These are phyloP conservation scores for Sarocladium oryzae DNA, from an alignment of 2,329 filamentous ascomycete genomes.

Conservation along the genomic window DNA sequence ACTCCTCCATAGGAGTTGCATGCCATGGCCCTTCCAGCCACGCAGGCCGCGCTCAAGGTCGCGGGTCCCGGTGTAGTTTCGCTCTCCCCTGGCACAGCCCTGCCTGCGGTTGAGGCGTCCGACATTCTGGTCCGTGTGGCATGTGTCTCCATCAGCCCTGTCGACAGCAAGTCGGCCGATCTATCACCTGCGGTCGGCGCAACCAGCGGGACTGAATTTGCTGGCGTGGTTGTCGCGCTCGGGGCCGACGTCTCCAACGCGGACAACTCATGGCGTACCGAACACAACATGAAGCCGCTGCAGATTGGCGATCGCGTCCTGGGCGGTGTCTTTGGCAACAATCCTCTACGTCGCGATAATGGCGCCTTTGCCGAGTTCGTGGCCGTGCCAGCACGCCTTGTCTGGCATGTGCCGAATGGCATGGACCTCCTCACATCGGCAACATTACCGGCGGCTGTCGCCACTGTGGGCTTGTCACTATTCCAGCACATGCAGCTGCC, in stretches of 20 bases:
- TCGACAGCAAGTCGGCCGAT: conserved; percentile 16
- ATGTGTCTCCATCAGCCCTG: conserved; percentile 15
- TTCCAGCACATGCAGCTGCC: not conserved
- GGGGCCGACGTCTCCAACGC: conserved; percentile 12
- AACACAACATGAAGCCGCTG: conserved; percentile 5
- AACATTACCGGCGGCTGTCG: not conserved
- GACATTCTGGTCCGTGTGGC: conserved; percentile 2
- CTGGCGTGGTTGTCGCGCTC: conserved; percentile 16
- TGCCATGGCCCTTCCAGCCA: not conserved
- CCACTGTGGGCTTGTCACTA: not conserved
- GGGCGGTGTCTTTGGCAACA: conserved; percentile 14
- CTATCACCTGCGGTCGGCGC: conserved; percentile 15
- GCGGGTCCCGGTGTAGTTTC: not conserved
- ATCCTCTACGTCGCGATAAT: conserved; percentile 12
- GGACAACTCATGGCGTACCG: too few relatives aligned
- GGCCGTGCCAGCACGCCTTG: conserved; percentile 10
- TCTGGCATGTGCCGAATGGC: conserved; percentile 12
- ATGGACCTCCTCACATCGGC: not conserved
- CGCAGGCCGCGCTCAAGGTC: not conserved
- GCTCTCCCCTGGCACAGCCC: not conserved
- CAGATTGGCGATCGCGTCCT: conserved; percentile 13
- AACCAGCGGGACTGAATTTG: conserved; percentile 16
- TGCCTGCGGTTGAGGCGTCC: not conserved
- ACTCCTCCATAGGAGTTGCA: not conserved
- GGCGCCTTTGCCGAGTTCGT: conserved; percentile 15